These are phyloP conservation scores for Panus rudis DNA, from an alignment of 768 basidiomycete species.

Conservation along the genomic window DNA sequence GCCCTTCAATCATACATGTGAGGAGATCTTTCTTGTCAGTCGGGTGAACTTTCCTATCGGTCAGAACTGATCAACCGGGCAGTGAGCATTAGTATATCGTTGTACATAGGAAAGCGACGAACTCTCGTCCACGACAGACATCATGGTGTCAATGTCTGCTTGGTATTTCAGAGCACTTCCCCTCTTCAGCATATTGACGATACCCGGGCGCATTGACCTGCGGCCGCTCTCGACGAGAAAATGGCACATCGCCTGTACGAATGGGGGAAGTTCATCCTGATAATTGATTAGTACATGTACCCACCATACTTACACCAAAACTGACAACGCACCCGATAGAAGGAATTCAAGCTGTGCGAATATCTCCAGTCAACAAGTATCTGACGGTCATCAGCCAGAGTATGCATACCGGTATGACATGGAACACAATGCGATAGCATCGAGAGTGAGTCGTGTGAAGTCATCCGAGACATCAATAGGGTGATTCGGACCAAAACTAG, in stretches of 20 bases:
- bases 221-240: slow-evolving; percentile 33
- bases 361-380: background rate
- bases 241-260: slow-evolving; percentile 34
- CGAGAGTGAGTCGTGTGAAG: slow-evolving; percentile 41
- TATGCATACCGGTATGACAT: slow-evolving; percentile 34
- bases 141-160: slow-evolving; percentile 33
- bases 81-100: no score
- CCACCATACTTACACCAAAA: background rate
- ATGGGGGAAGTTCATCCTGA: slow-evolving; percentile 30
- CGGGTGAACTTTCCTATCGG: slow-evolving; percentile 31
- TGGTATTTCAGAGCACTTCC: slow-evolving; percentile 31
- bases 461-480: slow-evolving; percentile 37
- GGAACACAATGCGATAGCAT: slow-evolving; percentile 38
- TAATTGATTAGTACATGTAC: no score
- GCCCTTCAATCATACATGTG: slow-evolving; percentile 37
- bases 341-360: slow-evolving; percentile 36
- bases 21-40: slow-evolving; percentile 37
- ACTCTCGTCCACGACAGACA: slow-evolving; percentile 33
- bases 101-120: no score
- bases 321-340: slow-evolving; percentile 28
- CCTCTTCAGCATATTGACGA: slow-evolving; percentile 29
- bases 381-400: no score
- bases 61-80: slow-evolving; percentile 29
- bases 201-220: slow-evolving; percentile 27
- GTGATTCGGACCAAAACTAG: slow-evolving; percentile 35